These are phyloP conservation scores for Eutypella sp. DNA, from an alignment of 2,329 filamentous ascomycete species.

Conservation along the genomic window DNA sequence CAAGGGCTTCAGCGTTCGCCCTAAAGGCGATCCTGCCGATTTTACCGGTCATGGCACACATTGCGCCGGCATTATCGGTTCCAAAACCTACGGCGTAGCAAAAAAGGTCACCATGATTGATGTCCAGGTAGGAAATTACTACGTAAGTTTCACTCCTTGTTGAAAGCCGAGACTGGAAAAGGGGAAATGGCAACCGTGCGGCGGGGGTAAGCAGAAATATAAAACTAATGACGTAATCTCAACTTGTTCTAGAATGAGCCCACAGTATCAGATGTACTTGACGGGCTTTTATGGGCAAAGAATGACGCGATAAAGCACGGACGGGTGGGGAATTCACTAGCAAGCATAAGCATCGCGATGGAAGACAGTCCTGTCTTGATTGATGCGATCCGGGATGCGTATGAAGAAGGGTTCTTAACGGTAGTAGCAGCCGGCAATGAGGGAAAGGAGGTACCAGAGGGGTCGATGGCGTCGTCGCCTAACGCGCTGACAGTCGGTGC, in stretches of 20 bases:
- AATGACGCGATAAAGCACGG: too few species aligned
- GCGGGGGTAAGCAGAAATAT: too few species aligned
- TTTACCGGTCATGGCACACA: slow-evolving; percentile 35
- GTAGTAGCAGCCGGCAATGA: slow-evolving; percentile 50
- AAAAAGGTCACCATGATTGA: slow-evolving; percentile 17
- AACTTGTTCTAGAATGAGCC: too few species aligned
- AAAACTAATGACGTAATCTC: too few species aligned
- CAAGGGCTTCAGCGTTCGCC: slow-evolving; percentile 14
- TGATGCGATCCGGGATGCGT: slow-evolving; percentile 39
- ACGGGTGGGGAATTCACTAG: too few species aligned
- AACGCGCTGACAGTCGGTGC: slow-evolving; percentile 47
- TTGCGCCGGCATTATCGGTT: slow-evolving; percentile 13
- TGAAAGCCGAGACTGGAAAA: too few species aligned
- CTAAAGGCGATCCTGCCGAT: slow-evolving; percentile 5
- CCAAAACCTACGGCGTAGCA: slow-evolving; percentile 17
- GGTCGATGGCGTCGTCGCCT: slow-evolving; percentile 41
- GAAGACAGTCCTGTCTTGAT: slow-evolving; percentile 31
- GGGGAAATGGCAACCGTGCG: too few species aligned
- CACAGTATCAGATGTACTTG: too few species aligned
- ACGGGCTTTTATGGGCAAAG: too few species aligned
- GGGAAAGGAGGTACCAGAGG: slow-evolving; percentile 27
- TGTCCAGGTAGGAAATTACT: slow-evolving; percentile 11
- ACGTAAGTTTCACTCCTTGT: slow-evolving; percentile 10
- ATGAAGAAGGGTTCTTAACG: slow-evolving; percentile 39
- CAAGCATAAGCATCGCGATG: too few species aligned